Evolutionary conservation across 2,329 filamentous ascomycete species (phyloP), one percentile per base, ranked within the genome.

Genomic region (Diaporthe capsici): DNA sequence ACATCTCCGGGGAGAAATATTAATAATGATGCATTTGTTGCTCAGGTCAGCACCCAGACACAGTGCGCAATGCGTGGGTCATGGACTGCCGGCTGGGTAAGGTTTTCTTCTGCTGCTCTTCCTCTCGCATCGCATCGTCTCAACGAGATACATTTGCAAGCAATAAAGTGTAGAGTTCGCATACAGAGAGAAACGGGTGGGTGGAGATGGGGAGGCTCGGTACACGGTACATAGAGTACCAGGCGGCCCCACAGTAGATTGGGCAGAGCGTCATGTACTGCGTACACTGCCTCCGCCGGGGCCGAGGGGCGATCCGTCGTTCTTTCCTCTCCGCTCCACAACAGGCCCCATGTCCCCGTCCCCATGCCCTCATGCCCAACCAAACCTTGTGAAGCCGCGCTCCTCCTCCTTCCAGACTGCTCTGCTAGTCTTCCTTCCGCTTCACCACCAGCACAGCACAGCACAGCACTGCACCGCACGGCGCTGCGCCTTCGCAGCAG

Each of bases 241-340:
- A 10, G 25, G 13, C 3, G 28, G 22, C 28, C 63, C 63, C 63
- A 68, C 65, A 53, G 28, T n/a, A 53, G 20, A 68, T 68, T 28
- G 65, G 47, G 47, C 47, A 39, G 65, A 8, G 15, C 47, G 34
- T 53, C 47, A 68, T 68, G 65, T 68, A 68, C 65, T 68, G 47
- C 65, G n/a, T 68, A 68, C 63, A 68, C 65, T 53, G 65, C 65
- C 65, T 68, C 65, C 65, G 65, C 34, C 31, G 47, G 65, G 65
- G 65, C 65, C 65, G 22, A 34, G 13, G 15, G 47, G 65, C 47
- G 65, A 68, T 28, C 65, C 65, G 47, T 42, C 65, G 31, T 17
- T 53, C 22, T 53, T 39, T 53, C 63, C 47, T 51, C 63, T 51
- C 63, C 63, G 63, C 63, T 67, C 63, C 63, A 53, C 63, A 20